phyloP scores from a whole-genome alignment of 306 rosid species.

The Casuarina glauca region DNA sequence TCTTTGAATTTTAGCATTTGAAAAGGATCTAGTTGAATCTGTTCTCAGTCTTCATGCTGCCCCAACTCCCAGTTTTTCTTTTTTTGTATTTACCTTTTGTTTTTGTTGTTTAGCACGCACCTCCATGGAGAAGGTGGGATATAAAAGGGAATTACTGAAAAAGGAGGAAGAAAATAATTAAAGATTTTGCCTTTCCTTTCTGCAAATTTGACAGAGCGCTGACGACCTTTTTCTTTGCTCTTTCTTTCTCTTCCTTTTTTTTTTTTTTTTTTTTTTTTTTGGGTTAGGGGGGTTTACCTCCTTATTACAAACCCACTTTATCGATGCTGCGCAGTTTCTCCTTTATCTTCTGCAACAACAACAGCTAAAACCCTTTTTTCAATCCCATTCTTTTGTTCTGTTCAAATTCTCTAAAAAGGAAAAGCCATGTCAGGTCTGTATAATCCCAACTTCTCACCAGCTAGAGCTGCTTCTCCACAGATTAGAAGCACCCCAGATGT shows the following conservation, averaged over 20 bases:
- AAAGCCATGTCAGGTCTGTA: constrained; percentile 89
- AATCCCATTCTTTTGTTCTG: constrained; percentile 37
- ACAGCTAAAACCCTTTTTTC: constrained; percentile 59
- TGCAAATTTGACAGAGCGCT: constrained; percentile 48
- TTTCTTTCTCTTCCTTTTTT: neutral
- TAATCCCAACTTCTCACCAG: constrained; percentile 90
- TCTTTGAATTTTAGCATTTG: constrained; percentile 35
- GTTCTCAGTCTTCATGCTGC: constrained; percentile 15
- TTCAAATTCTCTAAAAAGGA: constrained; percentile 51
- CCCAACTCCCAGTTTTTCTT: constrained; percentile 13
- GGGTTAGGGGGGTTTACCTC: neutral
- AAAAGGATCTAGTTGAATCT: constrained; percentile 31
- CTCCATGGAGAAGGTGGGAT: constrained; percentile 24
- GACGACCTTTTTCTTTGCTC: constrained; percentile 33
- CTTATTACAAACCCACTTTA: constrained; percentile 49
- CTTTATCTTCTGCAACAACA: constrained; percentile 61
- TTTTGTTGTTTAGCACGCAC: neutral
- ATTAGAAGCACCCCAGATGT: constrained; percentile 82
- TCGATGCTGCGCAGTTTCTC: constrained; percentile 55
- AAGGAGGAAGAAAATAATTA: constrained; percentile 33
- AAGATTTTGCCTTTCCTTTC: constrained; percentile 33
- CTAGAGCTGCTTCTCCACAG: constrained; percentile 97
- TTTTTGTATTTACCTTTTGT: neutral
- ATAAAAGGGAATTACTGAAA: constrained; percentile 17
- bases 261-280: neutral